Evolutionary conservation across 73 alveolate genomes (phyloP), one percentile per base, ranked within the genome.

Genomic region (Paramecium pentaurelia): DNA sequence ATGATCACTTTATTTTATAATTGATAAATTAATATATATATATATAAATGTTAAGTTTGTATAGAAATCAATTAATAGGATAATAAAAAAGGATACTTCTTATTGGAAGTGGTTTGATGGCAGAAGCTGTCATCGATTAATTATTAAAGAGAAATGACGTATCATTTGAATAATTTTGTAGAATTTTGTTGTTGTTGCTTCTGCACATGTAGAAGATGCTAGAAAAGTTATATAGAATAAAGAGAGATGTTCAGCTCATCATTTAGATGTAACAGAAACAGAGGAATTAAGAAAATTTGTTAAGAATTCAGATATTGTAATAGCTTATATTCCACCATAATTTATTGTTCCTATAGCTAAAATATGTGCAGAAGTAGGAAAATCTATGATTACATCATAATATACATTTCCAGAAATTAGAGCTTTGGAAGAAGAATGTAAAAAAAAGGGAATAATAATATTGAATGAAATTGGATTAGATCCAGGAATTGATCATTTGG

Each of bases 401-500:
- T 96, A 96, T 93, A 90, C 95, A 28, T 93, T 95, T 40, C 96
- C 95, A 47, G 96, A 88, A 16, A 93, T 96, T 91, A 94, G 90
- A 54, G 91, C 85, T 8, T 77, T 92, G 12, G 96, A 96, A 58
- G 95, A 92, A 11, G 96, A 95, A 71, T 94, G 93, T 60, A 95
- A 93, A 59, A 86, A 86, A 16, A 92, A 95, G 30, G 97, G 97
- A 8, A 58, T 96, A 7, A 95, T 95, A 22, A 92, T 95, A 95
- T 77, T 96, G 40, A 95, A 95, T 85, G 99, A 96, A 60, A 83
- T 73, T 30, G 99, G 99, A 1, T 77, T 96, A 9, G 99, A 96
- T 86, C 99, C 99, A 11, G 99, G 99, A 47, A 96, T 96, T 51
- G 99, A 96, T 88, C 96, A 95, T 58, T 73, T 96, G 93, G 93